Evolutionary conservation across 1,139 yeast species (phyloP).

Genomic region (Yamadazyma aaseri): DNA sequence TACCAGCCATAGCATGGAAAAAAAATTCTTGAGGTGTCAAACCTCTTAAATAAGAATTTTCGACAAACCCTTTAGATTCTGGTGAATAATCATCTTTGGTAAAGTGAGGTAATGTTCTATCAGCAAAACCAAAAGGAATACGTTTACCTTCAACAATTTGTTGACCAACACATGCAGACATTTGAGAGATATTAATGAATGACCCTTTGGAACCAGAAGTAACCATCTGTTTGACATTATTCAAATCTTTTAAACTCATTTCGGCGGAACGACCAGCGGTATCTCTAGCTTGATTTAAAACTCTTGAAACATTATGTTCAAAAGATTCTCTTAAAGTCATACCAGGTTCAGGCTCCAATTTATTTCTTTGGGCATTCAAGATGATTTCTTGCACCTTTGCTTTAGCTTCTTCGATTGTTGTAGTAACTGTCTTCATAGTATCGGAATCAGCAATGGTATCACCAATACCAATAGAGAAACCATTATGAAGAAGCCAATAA

Average conservation of each 20-base stretch:
- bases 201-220: conserved; percentile 99
- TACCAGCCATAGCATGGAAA: conserved; percentile 99
- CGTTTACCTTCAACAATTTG: conserved; percentile 99
- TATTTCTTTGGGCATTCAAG: conserved; percentile 84
- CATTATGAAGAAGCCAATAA: conserved; percentile 94
- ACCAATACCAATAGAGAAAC: conserved; percentile 99
- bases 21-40: conserved; percentile 98
- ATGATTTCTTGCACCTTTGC: conserved; percentile 91
- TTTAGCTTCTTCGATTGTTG: conserved; percentile 91
- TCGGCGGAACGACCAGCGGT: conserved; percentile 99
- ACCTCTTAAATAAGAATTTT: conserved; percentile 95
- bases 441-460: conserved; percentile 98
- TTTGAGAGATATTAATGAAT: conserved; percentile 95
- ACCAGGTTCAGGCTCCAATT: conserved; percentile 95
- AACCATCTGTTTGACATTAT: conserved; percentile 98
- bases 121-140: conserved; percentile 95
- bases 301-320: conserved; percentile 95
- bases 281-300: conserved; percentile 97
- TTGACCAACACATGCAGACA: conserved; percentile 99
- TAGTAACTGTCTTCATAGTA: conserved; percentile 90
- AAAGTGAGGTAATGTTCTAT: conserved; percentile 95
- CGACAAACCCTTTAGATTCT: conserved; percentile 96
- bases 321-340: conserved; percentile 98
- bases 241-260: conserved; percentile 87
- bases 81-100: conserved; percentile 98